Conservation (phyloP, 2,329 filamentous ascomycete species). For the Ophiognomonia clavigignenti-juglandacearum region DNA sequence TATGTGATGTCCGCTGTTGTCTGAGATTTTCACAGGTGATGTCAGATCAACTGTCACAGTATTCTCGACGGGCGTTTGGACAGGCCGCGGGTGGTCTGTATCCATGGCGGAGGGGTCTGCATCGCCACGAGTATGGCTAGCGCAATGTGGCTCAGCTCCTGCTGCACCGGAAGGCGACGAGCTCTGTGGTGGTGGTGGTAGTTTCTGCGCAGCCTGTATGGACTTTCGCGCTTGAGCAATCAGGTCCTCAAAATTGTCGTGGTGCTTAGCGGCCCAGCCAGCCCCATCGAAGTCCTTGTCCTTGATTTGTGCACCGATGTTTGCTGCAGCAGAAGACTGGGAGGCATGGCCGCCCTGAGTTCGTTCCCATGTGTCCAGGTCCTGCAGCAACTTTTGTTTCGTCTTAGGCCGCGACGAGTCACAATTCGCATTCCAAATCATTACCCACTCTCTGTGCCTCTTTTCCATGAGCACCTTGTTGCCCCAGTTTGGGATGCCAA, state of each 20-base stretch:
- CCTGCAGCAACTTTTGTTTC: conserved; percentile 67
- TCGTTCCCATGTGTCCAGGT: conserved; percentile 82
- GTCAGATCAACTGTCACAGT: not conserved
- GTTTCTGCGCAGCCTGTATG: conserved; percentile 21
- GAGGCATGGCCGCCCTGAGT: conserved; percentile 64
- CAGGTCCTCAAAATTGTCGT: conserved; percentile 69
- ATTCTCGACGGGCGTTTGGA: not conserved
- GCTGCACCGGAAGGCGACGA: not conserved
- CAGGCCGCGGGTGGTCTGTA: not conserved
- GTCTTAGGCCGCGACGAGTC: conserved; percentile 71
- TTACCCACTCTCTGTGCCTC: conserved; percentile 89
- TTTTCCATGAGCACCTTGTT: conserved; percentile 65
- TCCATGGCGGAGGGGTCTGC: not conserved
- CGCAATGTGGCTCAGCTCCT: not conserved
- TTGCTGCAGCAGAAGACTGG: conserved; percentile 30
- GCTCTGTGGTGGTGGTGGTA: not conserved
- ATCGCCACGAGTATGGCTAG: not conserved
- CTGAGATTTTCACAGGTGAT: not conserved
- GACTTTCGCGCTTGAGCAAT: conserved; percentile 67
- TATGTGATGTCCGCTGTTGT: not conserved
- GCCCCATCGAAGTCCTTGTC: conserved; percentile 83
- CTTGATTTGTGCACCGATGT: conserved; percentile 54
- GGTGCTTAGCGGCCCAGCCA: conserved; percentile 70
- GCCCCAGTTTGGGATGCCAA: conserved; percentile 72
- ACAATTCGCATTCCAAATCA: conserved; percentile 95